phyloP scores from a whole-genome alignment of 768 basidiomycete species.

The Baorangia bicolor region DNA sequence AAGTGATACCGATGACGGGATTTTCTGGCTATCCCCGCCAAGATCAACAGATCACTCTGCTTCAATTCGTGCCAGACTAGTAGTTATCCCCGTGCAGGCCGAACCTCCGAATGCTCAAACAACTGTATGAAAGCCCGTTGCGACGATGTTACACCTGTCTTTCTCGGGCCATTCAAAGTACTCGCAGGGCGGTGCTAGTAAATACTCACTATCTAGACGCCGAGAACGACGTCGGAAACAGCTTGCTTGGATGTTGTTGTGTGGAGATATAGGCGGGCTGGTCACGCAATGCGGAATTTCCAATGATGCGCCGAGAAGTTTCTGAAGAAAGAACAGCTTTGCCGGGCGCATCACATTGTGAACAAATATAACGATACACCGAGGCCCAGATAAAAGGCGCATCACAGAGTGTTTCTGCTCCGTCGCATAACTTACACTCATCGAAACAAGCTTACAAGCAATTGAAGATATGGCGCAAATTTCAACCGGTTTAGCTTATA shows the following conservation, averaged over 20 bases:
- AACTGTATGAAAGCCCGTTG: background rate
- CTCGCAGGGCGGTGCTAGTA: no score
- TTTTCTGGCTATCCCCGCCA: no score
- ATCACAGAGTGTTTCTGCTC: no score
- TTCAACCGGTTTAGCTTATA: background rate
- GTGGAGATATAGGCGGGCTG: background rate
- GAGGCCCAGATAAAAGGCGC: background rate
- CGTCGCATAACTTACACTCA: background rate
- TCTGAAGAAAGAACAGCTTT: slow-evolving; percentile 1
- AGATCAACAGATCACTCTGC: background rate
- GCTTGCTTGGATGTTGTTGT: background rate
- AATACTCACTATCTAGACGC: background rate
- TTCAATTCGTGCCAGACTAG: background rate
- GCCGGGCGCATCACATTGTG: background rate
- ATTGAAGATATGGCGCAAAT: no score
- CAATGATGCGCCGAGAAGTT: no score
- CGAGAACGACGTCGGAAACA: background rate
- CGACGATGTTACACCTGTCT: no score
- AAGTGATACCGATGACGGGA: no score
- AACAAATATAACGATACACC: slow-evolving; percentile 1
- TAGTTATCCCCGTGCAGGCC: no score
- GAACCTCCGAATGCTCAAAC: background rate
- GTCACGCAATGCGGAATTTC: background rate
- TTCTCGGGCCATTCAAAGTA: background rate
- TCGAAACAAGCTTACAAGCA: background rate